Evolutionary conservation across 1,139 yeast genomes (phyloP), one percentile per base, ranked within the genome.

Genomic region (Yamadazyma friedrichii): DNA sequence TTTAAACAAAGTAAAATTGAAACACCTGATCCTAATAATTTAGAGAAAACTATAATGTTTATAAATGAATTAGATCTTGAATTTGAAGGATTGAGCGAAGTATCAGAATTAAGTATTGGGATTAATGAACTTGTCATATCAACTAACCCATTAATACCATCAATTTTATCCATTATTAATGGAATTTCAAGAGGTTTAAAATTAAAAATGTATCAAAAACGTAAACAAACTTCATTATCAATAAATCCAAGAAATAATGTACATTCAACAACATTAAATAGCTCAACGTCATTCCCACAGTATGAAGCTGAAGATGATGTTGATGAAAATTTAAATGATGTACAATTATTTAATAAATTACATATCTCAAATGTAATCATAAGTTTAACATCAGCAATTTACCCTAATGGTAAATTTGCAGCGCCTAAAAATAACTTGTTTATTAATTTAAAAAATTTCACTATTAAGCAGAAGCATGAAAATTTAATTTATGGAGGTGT

Each of bases 41-140:
- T 31, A 27, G 52, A 31, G 34, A 55, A 39, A 40, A 59, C 49
- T 1, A 40, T 64, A 4, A 33, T 70, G 3, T 54, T 58, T 45
- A 54, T 80, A 13, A 71, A 75, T 51, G 44, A 52, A 13, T 49
- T 74, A 9, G 55, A 58, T 2, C 41, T 79, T 3, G 64, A 68
- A 11, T 80, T 82, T 49, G 74, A 74, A 47, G 87, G 87, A 0
- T 52, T 82, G 6, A 64, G 72, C 20, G 57, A 62, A 1, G 55
- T 82, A 1, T 69, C 74, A 9, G 70, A 82, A 47, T 52, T 84
- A 30, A 64, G 61, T 5, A 53, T 82, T 3, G 65, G 70, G 3
- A 53, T 82, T 3, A 82, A 74, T 12, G 54, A 61, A 5, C 52
- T 82, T 1, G 66, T 64, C 25, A 41, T 80, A 1, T 73, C 86